These are phyloP conservation scores for Podospora pseudopauciseta DNA, from an alignment of 495 filamentous ascomycete genomes.

Conservation along the genomic window DNA sequence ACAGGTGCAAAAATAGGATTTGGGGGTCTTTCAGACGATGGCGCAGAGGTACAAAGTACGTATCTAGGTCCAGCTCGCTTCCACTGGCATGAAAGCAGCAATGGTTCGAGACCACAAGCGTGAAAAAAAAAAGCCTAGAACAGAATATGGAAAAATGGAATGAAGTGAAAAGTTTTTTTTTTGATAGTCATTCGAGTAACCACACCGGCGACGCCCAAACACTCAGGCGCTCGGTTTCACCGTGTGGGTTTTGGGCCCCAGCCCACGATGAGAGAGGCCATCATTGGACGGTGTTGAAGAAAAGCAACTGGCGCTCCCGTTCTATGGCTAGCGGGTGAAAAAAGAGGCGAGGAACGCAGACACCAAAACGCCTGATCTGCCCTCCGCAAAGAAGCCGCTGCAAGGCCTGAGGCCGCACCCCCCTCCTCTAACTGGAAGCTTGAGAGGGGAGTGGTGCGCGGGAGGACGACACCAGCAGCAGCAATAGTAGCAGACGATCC, in stretches of 20 bases:
- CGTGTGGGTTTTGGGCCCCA: constrained; percentile 1
- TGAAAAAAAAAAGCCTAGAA: not conserved
- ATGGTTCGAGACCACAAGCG: constrained; percentile 1
- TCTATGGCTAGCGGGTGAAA: constrained; percentile 1
- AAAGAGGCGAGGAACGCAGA: constrained; percentile 21
- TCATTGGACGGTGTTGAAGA: constrained; percentile 11
- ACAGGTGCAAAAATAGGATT: constrained; percentile 6
- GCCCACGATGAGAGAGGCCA: not conserved
- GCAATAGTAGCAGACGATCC: not conserved
- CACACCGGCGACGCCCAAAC: not conserved
- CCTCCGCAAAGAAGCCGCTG: constrained; percentile 14
- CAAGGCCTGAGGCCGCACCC: constrained; percentile 20
- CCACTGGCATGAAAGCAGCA: not conserved
- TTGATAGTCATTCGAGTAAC: not conserved
- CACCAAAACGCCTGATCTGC: constrained; percentile 21
- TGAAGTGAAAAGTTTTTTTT: not conserved
- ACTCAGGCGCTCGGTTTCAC: constrained; percentile 5
- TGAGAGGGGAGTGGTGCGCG: not conserved
- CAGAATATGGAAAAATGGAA: not conserved
- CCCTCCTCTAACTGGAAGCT: not conserved
- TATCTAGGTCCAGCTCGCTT: not conserved
- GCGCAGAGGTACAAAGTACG: not conserved
- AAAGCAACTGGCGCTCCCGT: constrained; percentile 9
- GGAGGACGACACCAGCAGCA: constrained; percentile 3
- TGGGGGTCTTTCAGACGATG: not conserved